A percentile compares a stretch with the other conserved stretches of the same genome.
Conservation (phyloP, 108 stramenopile genomes). For the Schizochytrium sp. region DNA sequence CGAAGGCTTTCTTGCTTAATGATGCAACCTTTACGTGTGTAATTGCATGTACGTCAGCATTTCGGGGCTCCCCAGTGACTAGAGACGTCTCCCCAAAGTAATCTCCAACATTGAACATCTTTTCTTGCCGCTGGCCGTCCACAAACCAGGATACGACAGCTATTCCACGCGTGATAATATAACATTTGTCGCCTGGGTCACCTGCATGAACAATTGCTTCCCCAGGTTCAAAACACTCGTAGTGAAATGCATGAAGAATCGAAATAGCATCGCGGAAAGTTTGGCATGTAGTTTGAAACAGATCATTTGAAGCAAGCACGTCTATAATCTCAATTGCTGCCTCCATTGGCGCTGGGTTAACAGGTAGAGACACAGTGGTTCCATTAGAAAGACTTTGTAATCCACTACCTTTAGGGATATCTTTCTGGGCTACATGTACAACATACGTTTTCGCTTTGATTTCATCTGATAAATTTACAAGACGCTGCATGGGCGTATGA, state of each 20-base stretch:
- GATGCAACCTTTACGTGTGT: background rate
- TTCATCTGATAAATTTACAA: constrained; percentile 60
- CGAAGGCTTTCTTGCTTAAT: background rate
- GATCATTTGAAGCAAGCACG: constrained; percentile 18
- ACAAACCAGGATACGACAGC: background rate
- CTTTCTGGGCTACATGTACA: constrained; percentile 65
- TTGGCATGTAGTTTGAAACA: constrained; percentile 7
- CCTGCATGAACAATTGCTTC: constrained; percentile 28
- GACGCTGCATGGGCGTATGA: constrained; percentile 66
- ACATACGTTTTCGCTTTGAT: constrained; percentile 65
- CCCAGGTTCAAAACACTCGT: background rate
- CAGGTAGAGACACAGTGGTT: background rate
- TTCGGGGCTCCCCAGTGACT: constrained; percentile 10
- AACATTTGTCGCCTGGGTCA: constrained; percentile 38
- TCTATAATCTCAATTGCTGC: constrained; percentile 16
- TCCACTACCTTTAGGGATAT: background rate
- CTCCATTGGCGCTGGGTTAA: background rate
- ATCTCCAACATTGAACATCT: constrained; percentile 22
- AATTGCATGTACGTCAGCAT: constrained; percentile 22
- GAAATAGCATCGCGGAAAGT: background rate
- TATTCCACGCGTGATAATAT: background rate
- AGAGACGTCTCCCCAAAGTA: constrained; percentile 40
- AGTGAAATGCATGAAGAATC: background rate
- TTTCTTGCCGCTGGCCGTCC: background rate
- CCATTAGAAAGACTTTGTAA: background rate